phyloP scores from a whole-genome alignment of 768 basidiomycete genomes.

The Galerina sulciceps region DNA sequence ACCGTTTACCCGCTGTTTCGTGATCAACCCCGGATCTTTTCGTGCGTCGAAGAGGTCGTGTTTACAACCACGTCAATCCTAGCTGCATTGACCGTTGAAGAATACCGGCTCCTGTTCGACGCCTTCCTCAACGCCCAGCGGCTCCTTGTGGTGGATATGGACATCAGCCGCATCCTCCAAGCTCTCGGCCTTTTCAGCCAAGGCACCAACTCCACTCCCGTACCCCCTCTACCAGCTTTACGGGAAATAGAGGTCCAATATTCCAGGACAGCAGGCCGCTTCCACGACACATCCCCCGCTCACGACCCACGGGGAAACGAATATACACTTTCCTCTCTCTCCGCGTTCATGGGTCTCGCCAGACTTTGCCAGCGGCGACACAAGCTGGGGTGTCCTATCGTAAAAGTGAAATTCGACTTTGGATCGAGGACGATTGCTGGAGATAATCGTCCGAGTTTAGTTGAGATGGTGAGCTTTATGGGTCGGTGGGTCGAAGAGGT shows the following conservation, averaged over 20 bases:
- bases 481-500: neutral
- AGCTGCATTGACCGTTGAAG: neutral
- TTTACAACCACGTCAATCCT: neutral
- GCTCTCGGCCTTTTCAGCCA: neutral
- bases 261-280: neutral
- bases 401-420: neutral
- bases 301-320: neutral
- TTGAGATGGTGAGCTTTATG: neutral
- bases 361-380: neutral
- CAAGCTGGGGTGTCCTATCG: neutral
- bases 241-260: neutral
- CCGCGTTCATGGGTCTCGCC: neutral
- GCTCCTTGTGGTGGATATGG: neutral
- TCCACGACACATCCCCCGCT: neutral
- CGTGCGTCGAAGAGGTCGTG: neutral
- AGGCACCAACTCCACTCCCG: neutral
- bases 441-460: neutral
- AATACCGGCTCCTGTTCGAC: neutral
- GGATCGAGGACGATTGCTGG: neutral
- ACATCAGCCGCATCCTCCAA: neutral
- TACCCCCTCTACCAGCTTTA: neutral
- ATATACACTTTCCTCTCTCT: neutral
- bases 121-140: neutral
- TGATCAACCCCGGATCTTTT: neutral
- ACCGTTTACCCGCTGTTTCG: conserved; percentile 2